Conservation (phyloP, 202 grass and related monocot genomes). For the Dendrocalamus latiflorus region DNA sequence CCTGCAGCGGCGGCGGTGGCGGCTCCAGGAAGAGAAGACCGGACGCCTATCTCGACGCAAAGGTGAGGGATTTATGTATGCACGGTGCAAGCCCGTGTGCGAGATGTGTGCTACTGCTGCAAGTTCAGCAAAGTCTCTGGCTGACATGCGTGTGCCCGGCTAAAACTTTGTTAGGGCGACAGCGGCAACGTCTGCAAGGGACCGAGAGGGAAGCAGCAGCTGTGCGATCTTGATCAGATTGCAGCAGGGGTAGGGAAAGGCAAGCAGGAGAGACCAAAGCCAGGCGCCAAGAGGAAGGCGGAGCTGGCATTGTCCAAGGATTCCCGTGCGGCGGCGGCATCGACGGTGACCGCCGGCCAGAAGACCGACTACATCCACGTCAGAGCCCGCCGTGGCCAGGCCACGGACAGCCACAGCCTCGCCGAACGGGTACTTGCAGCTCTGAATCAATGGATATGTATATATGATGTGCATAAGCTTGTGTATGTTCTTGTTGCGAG, state of each 20-base stretch:
- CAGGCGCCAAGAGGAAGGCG: slow-evolving; percentile 41
- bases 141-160: not conserved
- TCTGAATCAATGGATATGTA: not conserved
- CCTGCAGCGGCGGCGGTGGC: slow-evolving; percentile 14
- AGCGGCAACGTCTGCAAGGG: slow-evolving; percentile 40
- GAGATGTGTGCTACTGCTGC: not conserved
- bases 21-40: slow-evolving; percentile 54
- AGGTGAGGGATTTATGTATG: slow-evolving; percentile 34
- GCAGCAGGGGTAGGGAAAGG: slow-evolving; percentile 14
- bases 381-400: slow-evolving; percentile 88
- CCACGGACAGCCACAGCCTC: slow-evolving; percentile 96
- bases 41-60: slow-evolving; percentile 28
- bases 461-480: not conserved
- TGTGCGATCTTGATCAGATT: not conserved
- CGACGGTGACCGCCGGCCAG: slow-evolving; percentile 16
- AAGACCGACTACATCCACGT: slow-evolving; percentile 95
- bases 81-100: not conserved
- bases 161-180: slow-evolving; percentile 26
- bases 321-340: not conserved
- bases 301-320: slow-evolving; percentile 23
- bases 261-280: slow-evolving; percentile 23
- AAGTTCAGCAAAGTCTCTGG: not conserved
- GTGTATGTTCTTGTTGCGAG: not conserved
- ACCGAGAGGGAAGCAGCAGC: slow-evolving; percentile 52
- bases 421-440: slow-evolving; percentile 66